Percentiles rank a stretch among this genome's conserved stretches.
Evolutionary conservation across 176 grass and related monocot genomes (phyloP).

Genomic region (Hsuehochloa calcarea): DNA sequence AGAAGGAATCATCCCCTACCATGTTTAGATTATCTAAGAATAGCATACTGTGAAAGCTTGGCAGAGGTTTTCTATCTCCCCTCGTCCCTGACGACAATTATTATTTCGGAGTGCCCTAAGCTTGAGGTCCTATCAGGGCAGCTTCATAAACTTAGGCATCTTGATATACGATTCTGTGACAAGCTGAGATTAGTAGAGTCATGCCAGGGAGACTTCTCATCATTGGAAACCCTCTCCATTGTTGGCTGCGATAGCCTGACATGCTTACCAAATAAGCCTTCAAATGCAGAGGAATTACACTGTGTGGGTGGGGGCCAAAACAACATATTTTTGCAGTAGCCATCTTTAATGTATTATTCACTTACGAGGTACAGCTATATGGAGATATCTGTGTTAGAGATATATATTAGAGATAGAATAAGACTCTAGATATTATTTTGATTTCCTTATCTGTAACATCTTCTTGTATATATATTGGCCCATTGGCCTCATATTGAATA

Average conservation of each 20-base stretch:
- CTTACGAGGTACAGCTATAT: too few relatives aligned
- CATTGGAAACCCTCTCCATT: constrained; percentile 15
- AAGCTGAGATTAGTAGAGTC: not conserved
- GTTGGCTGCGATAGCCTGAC: not conserved
- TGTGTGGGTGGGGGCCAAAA: too few relatives aligned
- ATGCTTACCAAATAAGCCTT: not conserved
- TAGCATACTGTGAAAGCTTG: constrained; percentile 14
- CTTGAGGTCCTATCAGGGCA: constrained; percentile 9
- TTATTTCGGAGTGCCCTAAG: constrained; percentile 10
- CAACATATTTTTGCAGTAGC: not conserved
- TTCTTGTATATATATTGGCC: too few relatives aligned
- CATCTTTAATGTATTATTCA: too few relatives aligned
- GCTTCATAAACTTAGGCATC: not conserved
- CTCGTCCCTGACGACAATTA: not conserved
- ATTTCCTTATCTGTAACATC: too few relatives aligned
- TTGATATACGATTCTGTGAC: not conserved
- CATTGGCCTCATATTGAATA: too few relatives aligned
- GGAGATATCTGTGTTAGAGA: too few relatives aligned
- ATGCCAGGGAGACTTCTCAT: not conserved
- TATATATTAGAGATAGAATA: too few relatives aligned
- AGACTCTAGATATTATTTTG: too few relatives aligned
- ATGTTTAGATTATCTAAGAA: not conserved
- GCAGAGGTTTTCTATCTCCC: not conserved
- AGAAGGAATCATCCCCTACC: not conserved
- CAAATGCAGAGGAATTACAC: not conserved